Conservation (phyloP, 2,329 filamentous ascomycete species). For the Aspergillus luchuensis region DNA sequence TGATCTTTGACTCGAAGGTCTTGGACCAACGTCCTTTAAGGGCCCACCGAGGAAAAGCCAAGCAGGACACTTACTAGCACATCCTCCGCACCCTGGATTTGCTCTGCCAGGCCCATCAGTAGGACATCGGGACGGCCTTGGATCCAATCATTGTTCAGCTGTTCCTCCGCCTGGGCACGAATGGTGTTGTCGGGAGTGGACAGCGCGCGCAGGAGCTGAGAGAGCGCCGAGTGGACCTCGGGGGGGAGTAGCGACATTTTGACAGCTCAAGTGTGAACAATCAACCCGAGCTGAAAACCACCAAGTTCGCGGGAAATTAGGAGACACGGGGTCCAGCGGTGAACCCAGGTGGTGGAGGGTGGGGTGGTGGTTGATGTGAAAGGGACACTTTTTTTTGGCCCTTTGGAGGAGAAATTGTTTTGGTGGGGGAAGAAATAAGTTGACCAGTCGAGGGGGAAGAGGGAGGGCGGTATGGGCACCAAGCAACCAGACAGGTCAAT, state of each 20-base stretch:
- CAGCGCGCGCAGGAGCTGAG: conserved; percentile 82
- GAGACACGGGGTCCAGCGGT: conserved; percentile 18
- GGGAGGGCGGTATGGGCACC: neutral
- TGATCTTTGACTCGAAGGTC: neutral
- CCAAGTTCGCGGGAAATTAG: conserved; percentile 19
- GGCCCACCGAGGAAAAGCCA: neutral
- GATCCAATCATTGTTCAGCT: conserved; percentile 89
- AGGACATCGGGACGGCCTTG: conserved; percentile 77
- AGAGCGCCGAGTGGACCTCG: conserved; percentile 81
- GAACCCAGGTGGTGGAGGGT: conserved; percentile 20
- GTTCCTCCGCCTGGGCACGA: conserved; percentile 84
- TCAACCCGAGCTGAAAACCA: conserved; percentile 20
- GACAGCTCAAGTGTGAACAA: conserved; percentile 33
- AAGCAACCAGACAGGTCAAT: neutral
- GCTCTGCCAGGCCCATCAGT: conserved; percentile 91
- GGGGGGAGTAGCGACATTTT: conserved; percentile 82
- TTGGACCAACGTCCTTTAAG: conserved; percentile 1
- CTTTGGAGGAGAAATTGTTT: conserved; percentile 21
- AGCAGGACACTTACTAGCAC: conserved; percentile 60
- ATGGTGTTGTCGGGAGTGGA: conserved; percentile 86
- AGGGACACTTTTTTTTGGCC: conserved; percentile 20
- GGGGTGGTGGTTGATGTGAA: conserved; percentile 15
- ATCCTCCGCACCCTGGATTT: conserved; percentile 77
- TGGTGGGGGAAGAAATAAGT: conserved; percentile 23
- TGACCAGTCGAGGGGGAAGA: conserved; percentile 5